Evolutionary conservation across 805 yeast genomes (phyloP).

Genomic region (Starmerella apicola): DNA sequence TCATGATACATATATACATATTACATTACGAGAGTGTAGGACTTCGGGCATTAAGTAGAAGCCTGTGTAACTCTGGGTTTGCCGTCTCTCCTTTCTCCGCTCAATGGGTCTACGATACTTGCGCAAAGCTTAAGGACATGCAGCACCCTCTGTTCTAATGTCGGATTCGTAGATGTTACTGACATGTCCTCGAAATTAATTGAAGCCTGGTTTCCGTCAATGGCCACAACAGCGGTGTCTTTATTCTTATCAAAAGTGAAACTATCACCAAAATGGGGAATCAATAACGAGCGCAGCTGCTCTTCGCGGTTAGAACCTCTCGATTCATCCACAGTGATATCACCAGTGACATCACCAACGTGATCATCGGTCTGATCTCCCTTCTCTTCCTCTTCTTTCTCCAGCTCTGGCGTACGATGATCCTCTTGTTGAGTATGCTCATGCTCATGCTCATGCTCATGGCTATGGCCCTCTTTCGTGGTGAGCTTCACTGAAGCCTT

Average conservation of each 20-base stretch:
- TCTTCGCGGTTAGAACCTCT: conserved; percentile 29
- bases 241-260: conserved; percentile 29
- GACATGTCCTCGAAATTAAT: conserved; percentile 52
- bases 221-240: conserved; percentile 43
- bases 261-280: conserved; percentile 81
- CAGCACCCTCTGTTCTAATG: conserved; percentile 68
- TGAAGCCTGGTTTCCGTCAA: conserved; percentile 64
- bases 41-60: too few species aligned
- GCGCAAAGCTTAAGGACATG: conserved; percentile 69
- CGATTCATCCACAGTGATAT: background rate
- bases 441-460: conserved; percentile 34
- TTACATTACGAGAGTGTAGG: too few species aligned
- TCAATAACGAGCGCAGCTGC: conserved; percentile 49
- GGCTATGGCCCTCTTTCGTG: conserved; percentile 34
- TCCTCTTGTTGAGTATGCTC: conserved; percentile 7
- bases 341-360: conserved; percentile 9
- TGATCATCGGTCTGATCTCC: background rate
- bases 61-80: background rate
- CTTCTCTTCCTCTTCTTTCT: conserved; percentile 18
- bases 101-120: conserved; percentile 69
- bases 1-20: too few species aligned
- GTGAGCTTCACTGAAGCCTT: conserved; percentile 90
- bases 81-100: conserved; percentile 9
- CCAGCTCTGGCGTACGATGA: too few species aligned
- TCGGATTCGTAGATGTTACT: conserved; percentile 63